Percentiles rank a stretch among this genome's conserved stretches.
Evolutionary conservation across 2,329 filamentous ascomycete species (phyloP).

Genomic region (Fusarium fujikuroi): DNA sequence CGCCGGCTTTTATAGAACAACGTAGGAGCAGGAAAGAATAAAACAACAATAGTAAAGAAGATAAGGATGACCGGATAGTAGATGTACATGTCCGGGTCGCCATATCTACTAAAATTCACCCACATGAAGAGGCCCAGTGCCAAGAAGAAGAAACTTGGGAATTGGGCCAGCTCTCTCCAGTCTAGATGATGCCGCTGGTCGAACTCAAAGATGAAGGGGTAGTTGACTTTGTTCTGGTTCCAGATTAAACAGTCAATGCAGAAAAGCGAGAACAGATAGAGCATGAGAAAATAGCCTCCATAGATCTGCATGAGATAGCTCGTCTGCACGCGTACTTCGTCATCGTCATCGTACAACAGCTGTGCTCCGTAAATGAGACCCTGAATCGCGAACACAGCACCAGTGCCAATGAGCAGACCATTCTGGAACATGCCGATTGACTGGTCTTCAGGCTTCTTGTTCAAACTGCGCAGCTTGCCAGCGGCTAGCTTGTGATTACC

Average conservation of each 20-base stretch:
- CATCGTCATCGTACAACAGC: slow-evolving; percentile 62
- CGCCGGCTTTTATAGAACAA: slow-evolving; percentile 80
- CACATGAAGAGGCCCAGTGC: slow-evolving; percentile 84
- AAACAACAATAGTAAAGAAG: slow-evolving; percentile 70
- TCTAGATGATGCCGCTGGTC: slow-evolving; percentile 87
- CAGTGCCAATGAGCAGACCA: slow-evolving; percentile 75
- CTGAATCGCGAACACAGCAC: slow-evolving; percentile 72
- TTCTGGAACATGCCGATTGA: slow-evolving; percentile 69
- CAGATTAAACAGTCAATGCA: slow-evolving; percentile 86
- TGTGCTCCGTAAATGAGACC: slow-evolving; percentile 70
- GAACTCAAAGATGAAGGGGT: slow-evolving; percentile 96
- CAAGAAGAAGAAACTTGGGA: slow-evolving; percentile 86
- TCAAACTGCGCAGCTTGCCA: slow-evolving; percentile 82
- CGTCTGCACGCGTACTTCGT: slow-evolving; percentile 61
- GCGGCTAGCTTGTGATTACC: slow-evolving; percentile 93
- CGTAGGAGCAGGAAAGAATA: slow-evolving; percentile 80
- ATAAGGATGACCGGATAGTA: slow-evolving; percentile 90
- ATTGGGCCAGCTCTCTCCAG: slow-evolving; percentile 88
- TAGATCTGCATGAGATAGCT: slow-evolving; percentile 88
- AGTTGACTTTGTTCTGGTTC: slow-evolving; percentile 89
- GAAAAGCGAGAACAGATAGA: slow-evolving; percentile 85
- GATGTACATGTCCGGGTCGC: slow-evolving; percentile 74
- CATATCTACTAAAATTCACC: slow-evolving; percentile 84
- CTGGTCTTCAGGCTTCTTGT: slow-evolving; percentile 65
- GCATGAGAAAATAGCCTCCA: slow-evolving; percentile 87